Conservation (phyloP, 139 green algal genomes). For the Eudorina sp. region DNA sequence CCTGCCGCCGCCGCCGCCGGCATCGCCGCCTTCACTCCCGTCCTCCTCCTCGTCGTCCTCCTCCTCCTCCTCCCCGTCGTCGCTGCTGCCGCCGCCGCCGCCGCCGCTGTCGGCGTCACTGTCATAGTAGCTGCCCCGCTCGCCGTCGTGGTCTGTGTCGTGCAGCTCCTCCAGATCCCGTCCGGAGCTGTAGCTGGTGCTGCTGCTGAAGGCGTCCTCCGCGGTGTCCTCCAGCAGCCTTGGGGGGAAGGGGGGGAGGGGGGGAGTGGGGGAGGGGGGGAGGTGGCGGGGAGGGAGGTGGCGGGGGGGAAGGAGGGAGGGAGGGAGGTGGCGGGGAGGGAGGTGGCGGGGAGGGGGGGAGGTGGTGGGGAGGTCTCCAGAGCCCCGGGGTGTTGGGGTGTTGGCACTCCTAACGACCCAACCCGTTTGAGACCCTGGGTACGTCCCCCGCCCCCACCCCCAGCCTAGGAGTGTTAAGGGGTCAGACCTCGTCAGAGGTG, state of each 20-base stretch:
- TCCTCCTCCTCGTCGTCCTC: neutral
- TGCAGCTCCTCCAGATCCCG: neutral
- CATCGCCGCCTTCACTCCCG: neutral
- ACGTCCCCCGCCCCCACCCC: no score
- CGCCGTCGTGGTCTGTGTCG: neutral
- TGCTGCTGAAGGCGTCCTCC: conserved; percentile 36
- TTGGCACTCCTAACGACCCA: no score
- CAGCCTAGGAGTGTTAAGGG: no score
- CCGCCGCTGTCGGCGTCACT: neutral
- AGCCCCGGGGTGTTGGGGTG: no score
- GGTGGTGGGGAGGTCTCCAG: neutral
- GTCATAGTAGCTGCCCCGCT: neutral
- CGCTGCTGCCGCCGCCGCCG: neutral
- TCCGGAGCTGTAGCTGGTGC: conserved; percentile 32
- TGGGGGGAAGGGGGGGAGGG: neutral
- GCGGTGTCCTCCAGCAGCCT: conserved; percentile 47
- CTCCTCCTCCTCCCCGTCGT: neutral
- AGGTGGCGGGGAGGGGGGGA: neutral
- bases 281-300: neutral
- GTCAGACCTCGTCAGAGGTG: no score
- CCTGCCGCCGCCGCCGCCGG: neutral
- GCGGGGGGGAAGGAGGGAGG: neutral
- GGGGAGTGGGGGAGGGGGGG: neutral
- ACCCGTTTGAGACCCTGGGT: no score
- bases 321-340: neutral